These are phyloP conservation scores for Schizothecium vesticola DNA, from an alignment of 495 filamentous ascomycete genomes.

Conservation along the genomic window DNA sequence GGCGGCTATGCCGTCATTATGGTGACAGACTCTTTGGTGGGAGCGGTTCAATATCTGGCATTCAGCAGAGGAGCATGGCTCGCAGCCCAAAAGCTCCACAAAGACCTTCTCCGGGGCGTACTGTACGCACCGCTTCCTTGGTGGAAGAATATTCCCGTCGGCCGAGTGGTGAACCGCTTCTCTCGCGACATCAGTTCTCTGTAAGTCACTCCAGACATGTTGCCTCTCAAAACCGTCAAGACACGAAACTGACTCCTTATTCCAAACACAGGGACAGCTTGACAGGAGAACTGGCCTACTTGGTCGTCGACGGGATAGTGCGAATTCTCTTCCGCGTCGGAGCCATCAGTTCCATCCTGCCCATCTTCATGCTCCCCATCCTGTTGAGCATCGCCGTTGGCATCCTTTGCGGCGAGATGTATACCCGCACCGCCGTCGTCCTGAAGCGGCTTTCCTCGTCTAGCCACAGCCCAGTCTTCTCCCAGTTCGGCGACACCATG, in stretches of 20 bases:
- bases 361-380: constrained; percentile 44
- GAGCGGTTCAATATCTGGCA: constrained; percentile 25
- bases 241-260: background rate
- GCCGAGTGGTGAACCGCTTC: constrained; percentile 54
- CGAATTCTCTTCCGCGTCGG: constrained; percentile 39
- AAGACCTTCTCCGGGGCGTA: constrained; percentile 38
- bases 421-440: constrained; percentile 43
- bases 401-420: constrained; percentile 44
- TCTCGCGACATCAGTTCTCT: constrained; percentile 47
- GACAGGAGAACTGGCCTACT: constrained; percentile 36
- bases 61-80: constrained; percentile 41
- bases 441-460: constrained; percentile 40
- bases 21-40: constrained; percentile 30
- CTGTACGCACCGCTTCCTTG: constrained; percentile 49
- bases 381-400: constrained; percentile 37
- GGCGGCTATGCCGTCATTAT: constrained; percentile 32
- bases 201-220: constrained; percentile 6
- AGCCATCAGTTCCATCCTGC: constrained; percentile 45
- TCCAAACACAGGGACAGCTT: constrained; percentile 16
- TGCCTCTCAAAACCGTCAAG: background rate
- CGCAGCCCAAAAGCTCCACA: constrained; percentile 43
- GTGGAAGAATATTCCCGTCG: constrained; percentile 51
- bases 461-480: constrained; percentile 45
- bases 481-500: constrained; percentile 47
- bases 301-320: constrained; percentile 34